phyloP scores from a whole-genome alignment of 345 rosid genomes.

The Sapria himalayana region DNA sequence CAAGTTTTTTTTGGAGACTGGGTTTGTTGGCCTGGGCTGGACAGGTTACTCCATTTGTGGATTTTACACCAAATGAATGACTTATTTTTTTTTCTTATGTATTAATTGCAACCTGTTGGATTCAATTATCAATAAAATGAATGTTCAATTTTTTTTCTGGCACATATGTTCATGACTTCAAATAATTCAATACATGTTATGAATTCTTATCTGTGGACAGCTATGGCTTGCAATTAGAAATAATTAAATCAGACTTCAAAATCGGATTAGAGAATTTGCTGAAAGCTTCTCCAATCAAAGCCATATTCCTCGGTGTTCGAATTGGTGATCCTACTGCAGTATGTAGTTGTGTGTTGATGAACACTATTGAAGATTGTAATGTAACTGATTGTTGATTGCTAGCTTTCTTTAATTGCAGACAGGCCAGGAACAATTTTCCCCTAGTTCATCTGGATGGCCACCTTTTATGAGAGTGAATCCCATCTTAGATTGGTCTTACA shows the following conservation, averaged over 20 bases:
- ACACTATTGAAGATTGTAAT: background rate
- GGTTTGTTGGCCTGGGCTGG: no score
- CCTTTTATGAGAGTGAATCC: conserved; percentile 99
- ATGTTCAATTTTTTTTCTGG: no score
- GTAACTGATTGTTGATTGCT: conserved; percentile 5
- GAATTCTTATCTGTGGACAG: conserved; percentile 21
- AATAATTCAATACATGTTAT: no score
- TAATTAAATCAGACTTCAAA: conserved; percentile 74
- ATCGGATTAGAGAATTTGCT: conserved; percentile 79
- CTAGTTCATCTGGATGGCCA: conserved; percentile 99
- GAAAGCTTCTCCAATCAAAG: conserved; percentile 63
- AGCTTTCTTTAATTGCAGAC: conserved; percentile 22
- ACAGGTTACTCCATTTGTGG: no score
- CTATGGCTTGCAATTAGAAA: conserved; percentile 61
- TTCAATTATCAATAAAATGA: no score
- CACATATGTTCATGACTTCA: no score
- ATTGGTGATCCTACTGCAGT: conserved; percentile 99
- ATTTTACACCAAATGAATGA: no score
- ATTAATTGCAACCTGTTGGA: no score
- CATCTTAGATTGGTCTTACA: conserved; percentile 96
- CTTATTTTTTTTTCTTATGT: background rate
- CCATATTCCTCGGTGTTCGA: conserved; percentile 93
- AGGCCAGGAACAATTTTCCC: conserved; percentile 97
- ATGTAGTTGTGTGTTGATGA: no score
- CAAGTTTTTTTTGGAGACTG: no score